These are phyloP conservation scores for Pseudocercospora macadamiae DNA, from an alignment of 2,329 filamentous ascomycete genomes.

Conservation along the genomic window DNA sequence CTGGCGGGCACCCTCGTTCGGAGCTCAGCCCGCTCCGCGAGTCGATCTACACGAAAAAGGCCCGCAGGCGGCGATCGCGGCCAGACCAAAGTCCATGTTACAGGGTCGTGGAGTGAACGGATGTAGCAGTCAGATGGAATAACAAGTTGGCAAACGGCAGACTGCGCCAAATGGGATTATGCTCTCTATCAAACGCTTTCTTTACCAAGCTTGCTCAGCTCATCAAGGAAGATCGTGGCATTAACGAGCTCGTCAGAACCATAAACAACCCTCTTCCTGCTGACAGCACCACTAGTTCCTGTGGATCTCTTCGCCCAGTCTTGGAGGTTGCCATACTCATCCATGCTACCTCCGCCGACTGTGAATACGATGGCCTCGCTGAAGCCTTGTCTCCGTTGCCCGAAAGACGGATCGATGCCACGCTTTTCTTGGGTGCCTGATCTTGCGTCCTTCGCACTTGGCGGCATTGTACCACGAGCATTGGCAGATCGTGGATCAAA, in stretches of 20 bases:
- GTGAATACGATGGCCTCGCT: conserved; percentile 46
- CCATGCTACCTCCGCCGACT: conserved; percentile 89
- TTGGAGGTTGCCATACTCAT: conserved; percentile 96
- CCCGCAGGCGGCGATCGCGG: neutral
- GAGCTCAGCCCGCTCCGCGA: neutral
- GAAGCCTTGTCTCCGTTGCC: conserved; percentile 39
- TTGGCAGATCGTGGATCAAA: conserved; percentile 95
- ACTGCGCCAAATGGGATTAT: neutral
- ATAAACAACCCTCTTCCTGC: conserved; percentile 84
- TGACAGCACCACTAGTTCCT: conserved; percentile 56
- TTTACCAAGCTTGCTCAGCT: conserved; percentile 59
- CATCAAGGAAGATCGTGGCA: conserved; percentile 64
- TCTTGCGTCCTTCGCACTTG: conserved; percentile 60
- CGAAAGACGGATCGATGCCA: conserved; percentile 31
- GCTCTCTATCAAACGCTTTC: conserved; percentile 49
- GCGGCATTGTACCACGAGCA: conserved; percentile 87
- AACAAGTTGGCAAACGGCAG: neutral
- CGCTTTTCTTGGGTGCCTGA: conserved; percentile 42
- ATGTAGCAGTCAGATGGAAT: too few relatives aligned
- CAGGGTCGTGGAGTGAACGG: too few relatives aligned
- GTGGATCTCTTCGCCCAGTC: conserved; percentile 87
- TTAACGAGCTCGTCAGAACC: conserved; percentile 80
- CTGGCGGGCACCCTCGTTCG: too few relatives aligned
- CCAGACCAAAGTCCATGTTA: too few relatives aligned
- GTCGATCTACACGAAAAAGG: neutral